These are phyloP conservation scores for Paraglomus occultum DNA, from an alignment of 192 early-diverging fungal genomes.

Conservation along the genomic window DNA sequence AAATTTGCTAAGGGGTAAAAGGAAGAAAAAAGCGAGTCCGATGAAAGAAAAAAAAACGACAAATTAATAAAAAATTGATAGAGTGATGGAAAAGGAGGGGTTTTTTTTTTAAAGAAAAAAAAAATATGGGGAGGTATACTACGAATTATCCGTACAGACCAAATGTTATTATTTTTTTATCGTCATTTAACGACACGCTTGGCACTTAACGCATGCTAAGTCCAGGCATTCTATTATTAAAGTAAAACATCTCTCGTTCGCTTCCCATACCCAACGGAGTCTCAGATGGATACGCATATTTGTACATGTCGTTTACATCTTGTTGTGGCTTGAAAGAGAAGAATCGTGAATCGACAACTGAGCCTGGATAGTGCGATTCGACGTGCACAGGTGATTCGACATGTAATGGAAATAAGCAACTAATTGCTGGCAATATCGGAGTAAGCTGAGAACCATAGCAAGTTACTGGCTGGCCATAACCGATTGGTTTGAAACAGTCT, in stretches of 20 bases:
- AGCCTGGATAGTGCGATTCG: too few species aligned
- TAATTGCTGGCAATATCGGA: constrained; percentile 9
- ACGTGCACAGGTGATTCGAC: not conserved
- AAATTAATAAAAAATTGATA: not conserved
- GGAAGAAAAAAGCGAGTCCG: not conserved
- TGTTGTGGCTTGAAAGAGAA: constrained; percentile 16
- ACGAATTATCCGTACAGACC: not conserved
- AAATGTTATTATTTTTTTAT: not conserved
- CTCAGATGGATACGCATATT: constrained; percentile 12
- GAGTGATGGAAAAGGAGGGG: not conserved
- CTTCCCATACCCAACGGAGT: not conserved
- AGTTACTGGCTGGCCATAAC: too few species aligned
- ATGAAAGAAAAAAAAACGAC: constrained; percentile 7
- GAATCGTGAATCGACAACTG: not conserved
- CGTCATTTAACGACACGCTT: too few species aligned
- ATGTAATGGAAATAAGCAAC: not conserved
- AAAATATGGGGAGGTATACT: not conserved
- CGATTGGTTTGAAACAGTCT: not conserved
- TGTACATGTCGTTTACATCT: constrained; percentile 10
- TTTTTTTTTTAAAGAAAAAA: not conserved
- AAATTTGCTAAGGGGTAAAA: not conserved
- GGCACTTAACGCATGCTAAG: not conserved
- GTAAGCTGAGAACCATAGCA: not conserved
- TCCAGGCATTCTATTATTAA: not conserved
- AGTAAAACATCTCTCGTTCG: not conserved